Conservation (phyloP, 1,284 basidiomycete species). For the Bondarzewia mesenterica region DNA sequence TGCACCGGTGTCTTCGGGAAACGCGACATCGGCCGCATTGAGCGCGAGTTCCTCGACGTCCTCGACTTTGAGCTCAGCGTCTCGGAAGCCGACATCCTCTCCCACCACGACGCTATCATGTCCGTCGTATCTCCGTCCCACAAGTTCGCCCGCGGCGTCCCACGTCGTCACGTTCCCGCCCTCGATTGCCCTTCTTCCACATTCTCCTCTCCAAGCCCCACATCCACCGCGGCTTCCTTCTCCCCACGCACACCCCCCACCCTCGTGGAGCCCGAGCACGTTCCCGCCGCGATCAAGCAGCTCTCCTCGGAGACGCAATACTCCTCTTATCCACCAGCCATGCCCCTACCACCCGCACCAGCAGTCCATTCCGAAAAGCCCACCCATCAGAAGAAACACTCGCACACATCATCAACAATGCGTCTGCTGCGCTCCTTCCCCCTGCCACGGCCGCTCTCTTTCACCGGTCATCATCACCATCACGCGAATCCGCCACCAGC, state of each 20-base stretch:
- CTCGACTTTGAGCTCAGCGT: slow-evolving; percentile 62
- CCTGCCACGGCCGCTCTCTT: slow-evolving; percentile 7
- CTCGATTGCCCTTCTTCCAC: slow-evolving; percentile 15
- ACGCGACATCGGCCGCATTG: slow-evolving; percentile 67
- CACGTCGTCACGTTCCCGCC: slow-evolving; percentile 11
- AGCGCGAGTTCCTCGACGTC: slow-evolving; percentile 70
- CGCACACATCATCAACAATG: slow-evolving; percentile 8
- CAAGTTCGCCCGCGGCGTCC: slow-evolving; percentile 15
- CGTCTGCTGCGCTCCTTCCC: slow-evolving; percentile 12
- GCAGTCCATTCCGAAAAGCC: slow-evolving; percentile 3
- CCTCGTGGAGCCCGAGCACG: neutral
- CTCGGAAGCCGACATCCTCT: slow-evolving; percentile 53
- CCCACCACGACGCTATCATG: slow-evolving; percentile 48
- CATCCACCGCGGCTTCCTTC: slow-evolving; percentile 9
- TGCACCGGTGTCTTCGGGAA: slow-evolving; percentile 75
- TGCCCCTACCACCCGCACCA: neutral
- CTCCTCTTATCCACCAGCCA: neutral
- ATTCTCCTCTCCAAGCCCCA: slow-evolving; percentile 12
- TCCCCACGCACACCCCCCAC: slow-evolving; percentile 11
- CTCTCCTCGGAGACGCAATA: neutral
- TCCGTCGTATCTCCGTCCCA: slow-evolving; percentile 23
- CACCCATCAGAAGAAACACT: neutral
- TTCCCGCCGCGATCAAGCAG: slow-evolving; percentile 3
- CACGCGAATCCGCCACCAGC: neutral
- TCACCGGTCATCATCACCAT: slow-evolving; percentile 2